Evolutionary conservation across 805 yeast genomes (phyloP).

Genomic region (Candida corydali): DNA sequence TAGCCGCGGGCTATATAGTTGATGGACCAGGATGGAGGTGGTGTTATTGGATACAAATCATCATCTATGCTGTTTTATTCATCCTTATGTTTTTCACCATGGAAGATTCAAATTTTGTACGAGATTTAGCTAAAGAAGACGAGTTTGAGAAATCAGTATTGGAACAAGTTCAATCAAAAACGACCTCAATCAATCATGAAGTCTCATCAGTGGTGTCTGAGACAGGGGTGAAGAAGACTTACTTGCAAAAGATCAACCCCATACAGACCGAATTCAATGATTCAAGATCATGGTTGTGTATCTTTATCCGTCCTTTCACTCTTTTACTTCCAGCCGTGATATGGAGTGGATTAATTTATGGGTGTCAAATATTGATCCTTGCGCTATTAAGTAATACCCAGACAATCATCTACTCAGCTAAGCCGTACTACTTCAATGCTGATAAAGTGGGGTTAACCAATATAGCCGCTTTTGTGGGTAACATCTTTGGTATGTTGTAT

Average conservation of each 20-base stretch:
- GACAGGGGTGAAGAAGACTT: not conserved
- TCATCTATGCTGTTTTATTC: constrained; percentile 30
- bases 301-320: constrained; percentile 1
- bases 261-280: constrained; percentile 4
- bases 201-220: not conserved
- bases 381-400: constrained; percentile 42
- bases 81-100: constrained; percentile 30
- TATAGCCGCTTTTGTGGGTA: constrained; percentile 40
- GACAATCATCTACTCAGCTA: constrained; percentile 31
- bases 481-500: constrained; percentile 39
- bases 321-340: constrained; percentile 12
- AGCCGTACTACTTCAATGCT: constrained; percentile 38
- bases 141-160: constrained; percentile 1
- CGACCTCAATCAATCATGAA: not conserved
- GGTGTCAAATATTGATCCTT: constrained; percentile 48
- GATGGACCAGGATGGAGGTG: constrained; percentile 39
- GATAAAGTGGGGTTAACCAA: constrained; percentile 40
- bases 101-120: constrained; percentile 43
- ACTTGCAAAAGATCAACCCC: constrained; percentile 1
- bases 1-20: constrained; percentile 41
- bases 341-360: constrained; percentile 47
- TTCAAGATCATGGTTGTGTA: constrained; percentile 4
- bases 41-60: constrained; percentile 25
- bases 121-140: constrained; percentile 13
- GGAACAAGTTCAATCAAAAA: constrained; percentile 1